Base-by-base conservation (phyloP, 768 basidiomycete species). In the Harrya chromipes region DNA sequence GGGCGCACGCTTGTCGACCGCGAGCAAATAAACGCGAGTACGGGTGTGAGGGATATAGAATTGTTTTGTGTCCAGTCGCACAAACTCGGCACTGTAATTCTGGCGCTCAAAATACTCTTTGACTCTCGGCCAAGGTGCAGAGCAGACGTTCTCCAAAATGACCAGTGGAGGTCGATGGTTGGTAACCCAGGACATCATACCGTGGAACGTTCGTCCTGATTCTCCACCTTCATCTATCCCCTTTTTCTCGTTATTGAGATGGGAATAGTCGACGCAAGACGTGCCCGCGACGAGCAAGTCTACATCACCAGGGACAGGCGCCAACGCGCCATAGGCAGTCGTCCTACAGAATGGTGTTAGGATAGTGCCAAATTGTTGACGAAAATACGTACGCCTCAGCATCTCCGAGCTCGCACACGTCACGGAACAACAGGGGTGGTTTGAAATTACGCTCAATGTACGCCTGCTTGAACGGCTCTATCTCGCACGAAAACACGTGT, bases 231-330 rank as follows among this genome's bases (percentile, higher is more conserved):
- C 91, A 40, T 91, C 84, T 26, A 97, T 90, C 29, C 83, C 85
- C 66, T 97, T 91, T 65, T 91, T 91, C 63, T 90, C 81, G 58
- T 87, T 93, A 67, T 97, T 97, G 50, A 97, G 78, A 61, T 87
- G 91, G n/a, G 94, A 97, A 58, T 95, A 97, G 64, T 97, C 94
- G 55, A 97, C 94, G 54, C 94, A 97, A 19, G 93, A 95, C 1
- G 94, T 97, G 26, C 94, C 94, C 3, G 94, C 94, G 50, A 97
- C 80, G 24, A 95, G 77, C 47, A 97, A 74, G 66, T 97, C 94
- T 24, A 91, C 90, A 54, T 94, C 83, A 12, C 91, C 92, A 0
- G 94, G 94, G 4, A 97, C 93, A 27, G 82, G 75, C 4, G 81
- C 90, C 31, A 87, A 71, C 12, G 91, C 82, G 4, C 94, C 94